Evolutionary conservation across 164 flowering plant species (phyloP).

Genomic region (Magnolia sinica): DNA sequence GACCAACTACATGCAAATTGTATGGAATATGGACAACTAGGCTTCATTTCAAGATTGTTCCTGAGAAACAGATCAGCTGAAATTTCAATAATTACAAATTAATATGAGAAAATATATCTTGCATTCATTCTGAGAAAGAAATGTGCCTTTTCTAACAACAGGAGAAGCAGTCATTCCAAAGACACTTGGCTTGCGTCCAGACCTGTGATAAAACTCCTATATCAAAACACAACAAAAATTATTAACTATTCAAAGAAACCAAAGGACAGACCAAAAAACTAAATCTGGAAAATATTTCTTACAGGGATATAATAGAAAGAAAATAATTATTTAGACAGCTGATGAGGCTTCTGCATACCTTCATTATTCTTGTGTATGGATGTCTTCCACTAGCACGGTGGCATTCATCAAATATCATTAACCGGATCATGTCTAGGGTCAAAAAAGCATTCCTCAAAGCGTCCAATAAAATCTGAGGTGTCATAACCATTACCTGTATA

Average conservation of each 20-base stretch:
- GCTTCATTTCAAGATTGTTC: background rate
- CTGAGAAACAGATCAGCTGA: background rate
- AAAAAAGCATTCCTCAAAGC: conserved; percentile 76
- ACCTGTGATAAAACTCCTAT: conserved; percentile 78
- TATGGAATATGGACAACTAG: background rate
- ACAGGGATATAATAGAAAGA: background rate
- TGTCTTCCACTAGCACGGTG: conserved; percentile 79
- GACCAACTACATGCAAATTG: background rate
- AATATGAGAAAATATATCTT: background rate
- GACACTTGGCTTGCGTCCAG: conserved; percentile 57
- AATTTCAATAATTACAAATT: background rate
- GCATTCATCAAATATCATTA: conserved; percentile 78
- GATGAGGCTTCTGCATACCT: conserved; percentile 38
- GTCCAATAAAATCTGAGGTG: conserved; percentile 80
- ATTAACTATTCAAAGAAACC: conserved; percentile 4
- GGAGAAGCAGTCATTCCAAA: conserved; percentile 96
- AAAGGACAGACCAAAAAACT: background rate
- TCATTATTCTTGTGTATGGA: conserved; percentile 83
- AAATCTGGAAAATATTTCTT: background rate
- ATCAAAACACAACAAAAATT: conserved; percentile 9
- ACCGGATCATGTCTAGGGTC: conserved; percentile 44
- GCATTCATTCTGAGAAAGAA: conserved; percentile 3
- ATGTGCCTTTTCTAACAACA: conserved; percentile 62
- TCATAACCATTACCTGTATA: conserved; percentile 82
- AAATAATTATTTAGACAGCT: background rate